Evolutionary conservation across 2,329 filamentous ascomycete species (phyloP), one percentile per base, ranked within the genome.

Genomic region (Aspergillus aculeatinus): DNA sequence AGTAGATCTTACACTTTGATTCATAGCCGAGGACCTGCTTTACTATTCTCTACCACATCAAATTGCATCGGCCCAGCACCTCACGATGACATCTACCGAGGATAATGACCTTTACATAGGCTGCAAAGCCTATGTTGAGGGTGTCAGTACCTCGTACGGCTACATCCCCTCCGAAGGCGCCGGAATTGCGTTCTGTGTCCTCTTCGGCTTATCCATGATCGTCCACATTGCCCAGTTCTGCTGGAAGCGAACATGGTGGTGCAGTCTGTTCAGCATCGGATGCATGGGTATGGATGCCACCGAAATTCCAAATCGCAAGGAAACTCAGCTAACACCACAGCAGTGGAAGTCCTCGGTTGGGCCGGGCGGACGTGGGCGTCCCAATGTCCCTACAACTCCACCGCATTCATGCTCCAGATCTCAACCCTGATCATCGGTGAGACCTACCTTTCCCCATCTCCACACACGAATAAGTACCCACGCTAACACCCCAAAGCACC

Each of bases 241-340:
- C 33, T 42, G 51, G 51, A 53, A 42, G 12, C 51, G 51, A 23
- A 53, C 33, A 7, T 53, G 51, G 51, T 53, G 51, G 51, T 53
- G 51, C 51, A 42, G 33, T 19, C 19, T 53, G 3, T 53, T 53
- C 25, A 42, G 19, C 7, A 44, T 53, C 14, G 51, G 51, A 53
- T 42, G 51, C 21, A 25, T 53, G 35, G 35, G 51, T 53, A 53
- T 19, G 51, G 2, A 11, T 5, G 14, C 31, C 4, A 10, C 12
- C 9, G 9, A 16, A 2, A 12, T 2, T 0, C 10, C 50, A 6
- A 19, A 6, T 51, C 10, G 1, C 27, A 29, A 29, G 7, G 1
- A 35, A 1, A 42, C 31, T 10, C 3, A 39, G 31, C 51, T 53
- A 53, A 42, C 12, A n/a, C 12, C 35, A 21, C n/a, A 1, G 27